A percentile compares a stretch with the other conserved stretches of the same genome.
phyloP scores from a whole-genome alignment of 192 early-diverging fungal species.

The Radiomyces spectabilis region DNA sequence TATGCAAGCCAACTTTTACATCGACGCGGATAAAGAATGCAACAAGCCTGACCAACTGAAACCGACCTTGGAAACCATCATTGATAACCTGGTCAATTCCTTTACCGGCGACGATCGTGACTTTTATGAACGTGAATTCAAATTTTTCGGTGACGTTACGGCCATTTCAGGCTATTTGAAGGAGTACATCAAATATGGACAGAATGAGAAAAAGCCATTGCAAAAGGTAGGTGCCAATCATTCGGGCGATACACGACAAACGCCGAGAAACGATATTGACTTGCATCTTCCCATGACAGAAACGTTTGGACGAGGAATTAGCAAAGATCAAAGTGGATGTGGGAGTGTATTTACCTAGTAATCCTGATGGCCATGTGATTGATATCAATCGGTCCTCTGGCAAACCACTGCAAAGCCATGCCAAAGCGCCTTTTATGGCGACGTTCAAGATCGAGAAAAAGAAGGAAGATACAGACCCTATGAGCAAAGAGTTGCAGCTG shows the following conservation, averaged over 20 bases:
- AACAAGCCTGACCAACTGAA: slow-evolving; percentile 76
- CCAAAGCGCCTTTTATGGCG: slow-evolving; percentile 99
- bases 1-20: slow-evolving; percentile 98
- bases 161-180: slow-evolving; percentile 96
- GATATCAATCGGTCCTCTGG: slow-evolving; percentile 95
- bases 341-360: slow-evolving; percentile 96
- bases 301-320: slow-evolving; percentile 98
- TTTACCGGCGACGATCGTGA: slow-evolving; percentile 79
- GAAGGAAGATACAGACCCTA: slow-evolving; percentile 45
- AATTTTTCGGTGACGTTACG: slow-evolving; percentile 91
- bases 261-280: no score
- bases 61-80: slow-evolving; percentile 80
- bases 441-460: slow-evolving; percentile 84
- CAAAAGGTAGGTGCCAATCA: no score
- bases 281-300: no score
- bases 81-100: slow-evolving; percentile 64
- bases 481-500: no score
- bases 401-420: slow-evolving; percentile 91
- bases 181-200: slow-evolving; percentile 85
- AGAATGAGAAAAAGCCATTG: slow-evolving; percentile 73
- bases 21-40: slow-evolving; percentile 47
- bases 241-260: no score
- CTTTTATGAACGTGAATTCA: slow-evolving; percentile 96
- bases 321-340: slow-evolving; percentile 88
- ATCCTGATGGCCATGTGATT: slow-evolving; percentile 90